Conservation (phyloP, 495 filamentous ascomycete genomes). For the Chaetomium tenue region DNA sequence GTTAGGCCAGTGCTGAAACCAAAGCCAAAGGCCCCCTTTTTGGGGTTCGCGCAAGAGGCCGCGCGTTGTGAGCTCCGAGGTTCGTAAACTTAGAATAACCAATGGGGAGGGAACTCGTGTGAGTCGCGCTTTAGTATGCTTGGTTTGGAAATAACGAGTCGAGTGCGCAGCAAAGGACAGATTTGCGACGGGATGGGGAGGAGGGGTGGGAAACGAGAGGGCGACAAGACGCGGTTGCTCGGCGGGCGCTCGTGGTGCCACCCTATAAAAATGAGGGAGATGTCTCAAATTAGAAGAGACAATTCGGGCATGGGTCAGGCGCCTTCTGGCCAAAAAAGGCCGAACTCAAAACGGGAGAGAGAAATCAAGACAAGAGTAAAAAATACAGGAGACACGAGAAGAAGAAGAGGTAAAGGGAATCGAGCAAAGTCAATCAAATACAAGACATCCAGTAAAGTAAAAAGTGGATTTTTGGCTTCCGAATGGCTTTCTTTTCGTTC, state of each 20-base stretch:
- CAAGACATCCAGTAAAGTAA: too few relatives aligned
- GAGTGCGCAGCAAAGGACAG: slow-evolving; percentile 9
- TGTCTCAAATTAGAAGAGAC: slow-evolving; percentile 35
- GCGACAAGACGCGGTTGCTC: slow-evolving; percentile 19
- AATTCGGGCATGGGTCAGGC: slow-evolving; percentile 30
- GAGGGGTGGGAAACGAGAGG: neutral
- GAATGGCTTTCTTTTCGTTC: too few relatives aligned
- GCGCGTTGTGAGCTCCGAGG: slow-evolving; percentile 2
- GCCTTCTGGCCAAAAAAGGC: too few relatives aligned
- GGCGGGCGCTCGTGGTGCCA: slow-evolving; percentile 26
- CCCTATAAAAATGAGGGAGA: slow-evolving; percentile 28
- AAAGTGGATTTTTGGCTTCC: too few relatives aligned
- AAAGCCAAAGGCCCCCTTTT: neutral
- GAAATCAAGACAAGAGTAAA: too few relatives aligned
- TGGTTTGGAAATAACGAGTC: neutral
- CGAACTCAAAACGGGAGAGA: too few relatives aligned
- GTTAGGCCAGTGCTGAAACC: neutral
- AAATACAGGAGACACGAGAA: too few relatives aligned
- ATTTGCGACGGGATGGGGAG: slow-evolving; percentile 4
- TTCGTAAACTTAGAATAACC: slow-evolving; percentile 1
- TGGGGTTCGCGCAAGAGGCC: slow-evolving; percentile 9
- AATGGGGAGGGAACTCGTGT: slow-evolving; percentile 15
- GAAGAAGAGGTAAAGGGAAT: too few relatives aligned
- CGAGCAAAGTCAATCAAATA: too few relatives aligned
- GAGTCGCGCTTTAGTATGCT: neutral